Evolutionary conservation across 345 rosid genomes (phyloP).

Genomic region (Lumnitzera racemosa): DNA sequence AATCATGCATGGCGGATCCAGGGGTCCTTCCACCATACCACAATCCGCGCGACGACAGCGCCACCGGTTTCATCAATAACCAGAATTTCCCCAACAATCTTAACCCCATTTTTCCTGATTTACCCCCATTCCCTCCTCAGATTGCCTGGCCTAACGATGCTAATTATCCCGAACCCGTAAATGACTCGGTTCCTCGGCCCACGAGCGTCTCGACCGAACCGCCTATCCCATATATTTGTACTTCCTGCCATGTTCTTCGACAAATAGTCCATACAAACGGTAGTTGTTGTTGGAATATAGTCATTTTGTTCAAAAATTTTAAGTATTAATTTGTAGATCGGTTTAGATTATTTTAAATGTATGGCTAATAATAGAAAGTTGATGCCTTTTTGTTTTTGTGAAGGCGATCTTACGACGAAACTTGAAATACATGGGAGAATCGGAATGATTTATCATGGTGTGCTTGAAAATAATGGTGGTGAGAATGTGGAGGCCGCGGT

Average conservation of each 20-base stretch:
- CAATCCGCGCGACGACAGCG: no score
- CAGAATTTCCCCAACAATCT: no score
- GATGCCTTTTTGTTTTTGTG: neutral
- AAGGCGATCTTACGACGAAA: conserved; percentile 30
- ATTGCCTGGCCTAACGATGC: no score
- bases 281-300: conserved; percentile 2
- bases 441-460: conserved; percentile 44
- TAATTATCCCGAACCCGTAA: no score
- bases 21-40: no score
- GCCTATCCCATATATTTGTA: conserved; percentile 28
- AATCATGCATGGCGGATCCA: no score
- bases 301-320: neutral
- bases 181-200: neutral
- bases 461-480: conserved; percentile 21
- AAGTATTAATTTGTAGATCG: neutral
- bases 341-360: neutral
- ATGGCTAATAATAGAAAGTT: neutral
- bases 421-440: conserved; percentile 57
- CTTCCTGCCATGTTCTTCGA: conserved; percentile 40
- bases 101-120: no score
- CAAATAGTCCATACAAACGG: conserved; percentile 48
- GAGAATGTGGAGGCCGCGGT: neutral
- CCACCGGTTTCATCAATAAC: no score
- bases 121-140: no score
- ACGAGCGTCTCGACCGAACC: conserved; percentile 20